A percentile compares a stretch with the other conserved stretches of the same genome.
phyloP scores from a whole-genome alignment of 805 yeast species.

The Metschnikowia arizonensis region DNA sequence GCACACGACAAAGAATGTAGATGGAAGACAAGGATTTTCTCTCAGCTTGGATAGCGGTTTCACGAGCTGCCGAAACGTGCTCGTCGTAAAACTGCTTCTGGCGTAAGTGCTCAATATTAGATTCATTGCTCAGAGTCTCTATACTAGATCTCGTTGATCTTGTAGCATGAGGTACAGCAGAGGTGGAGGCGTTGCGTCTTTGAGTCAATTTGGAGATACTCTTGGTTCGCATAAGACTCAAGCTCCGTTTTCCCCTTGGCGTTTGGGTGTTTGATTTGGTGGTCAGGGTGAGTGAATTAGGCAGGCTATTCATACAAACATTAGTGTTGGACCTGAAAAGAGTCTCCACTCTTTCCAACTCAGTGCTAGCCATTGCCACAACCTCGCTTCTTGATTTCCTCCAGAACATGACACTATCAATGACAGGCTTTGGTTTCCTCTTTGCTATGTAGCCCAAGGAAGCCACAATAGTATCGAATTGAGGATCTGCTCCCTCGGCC shows the following conservation, averaged over 20 bases:
- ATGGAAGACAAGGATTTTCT: constrained; percentile 82
- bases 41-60: constrained; percentile 78
- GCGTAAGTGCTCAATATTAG: constrained; percentile 14
- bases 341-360: constrained; percentile 31
- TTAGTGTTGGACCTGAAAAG: constrained; percentile 24
- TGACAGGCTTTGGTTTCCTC: constrained; percentile 88
- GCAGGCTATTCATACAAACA: background rate
- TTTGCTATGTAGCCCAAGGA: constrained; percentile 90
- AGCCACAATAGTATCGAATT: constrained; percentile 78
- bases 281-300: background rate
- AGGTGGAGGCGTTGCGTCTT: constrained; percentile 48
- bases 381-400: constrained; percentile 88
- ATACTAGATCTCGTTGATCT: constrained; percentile 3
- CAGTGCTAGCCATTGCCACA: constrained; percentile 47
- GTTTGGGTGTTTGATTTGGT: constrained; percentile 5
- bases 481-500: constrained; percentile 81
- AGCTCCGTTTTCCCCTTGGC: constrained; percentile 33
- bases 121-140: constrained; percentile 1
- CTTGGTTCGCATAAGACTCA: constrained; percentile 38
- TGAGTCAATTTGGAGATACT: constrained; percentile 41
- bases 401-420: constrained; percentile 98
- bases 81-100: constrained; percentile 30
- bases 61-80: constrained; percentile 43
- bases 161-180: constrained; percentile 12
- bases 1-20: constrained; percentile 82